These are phyloP conservation scores for Odontarrhena argentea DNA, from an alignment of 345 rosid species.

Conservation along the genomic window DNA sequence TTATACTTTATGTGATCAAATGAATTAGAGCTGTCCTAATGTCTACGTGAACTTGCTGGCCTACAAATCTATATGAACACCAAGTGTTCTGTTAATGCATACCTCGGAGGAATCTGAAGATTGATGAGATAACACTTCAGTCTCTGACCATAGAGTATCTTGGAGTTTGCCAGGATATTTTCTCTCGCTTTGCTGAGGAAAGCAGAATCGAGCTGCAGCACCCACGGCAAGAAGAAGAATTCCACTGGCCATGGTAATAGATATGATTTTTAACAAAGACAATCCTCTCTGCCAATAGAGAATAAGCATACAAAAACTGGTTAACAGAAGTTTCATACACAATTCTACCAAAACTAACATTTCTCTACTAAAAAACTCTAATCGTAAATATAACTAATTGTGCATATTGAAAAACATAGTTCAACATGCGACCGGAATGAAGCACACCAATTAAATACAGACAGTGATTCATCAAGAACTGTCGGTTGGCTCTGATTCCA, in stretches of 20 bases:
- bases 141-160: conserved; percentile 48
- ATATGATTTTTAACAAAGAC: conserved; percentile 55
- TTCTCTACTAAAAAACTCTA: neutral
- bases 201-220: conserved; percentile 49
- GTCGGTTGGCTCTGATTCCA: conserved; percentile 9
- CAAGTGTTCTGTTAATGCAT: conserved; percentile 23
- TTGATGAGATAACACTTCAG: conserved; percentile 40
- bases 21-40: conserved; percentile 1
- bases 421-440: neutral
- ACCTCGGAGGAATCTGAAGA: conserved; percentile 59
- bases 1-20: conserved; percentile 2
- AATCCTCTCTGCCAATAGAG: conserved; percentile 56
- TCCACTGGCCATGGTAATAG: conserved; percentile 65
- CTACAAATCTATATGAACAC: conserved; percentile 20
- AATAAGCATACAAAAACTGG: neutral
- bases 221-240: conserved; percentile 54
- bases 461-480: neutral
- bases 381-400: conserved; percentile 12
- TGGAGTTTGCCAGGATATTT: conserved; percentile 38
- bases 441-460: neutral
- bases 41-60: neutral
- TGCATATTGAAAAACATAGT: conserved; percentile 10
- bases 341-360: conserved; percentile 7
- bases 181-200: conserved; percentile 48
- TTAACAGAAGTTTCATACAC: conserved; percentile 1